Percentiles rank a stretch among this genome's conserved stretches.
phyloP scores from a whole-genome alignment of 164 flowering plant genomes.

The Cinnamomum micranthum region DNA sequence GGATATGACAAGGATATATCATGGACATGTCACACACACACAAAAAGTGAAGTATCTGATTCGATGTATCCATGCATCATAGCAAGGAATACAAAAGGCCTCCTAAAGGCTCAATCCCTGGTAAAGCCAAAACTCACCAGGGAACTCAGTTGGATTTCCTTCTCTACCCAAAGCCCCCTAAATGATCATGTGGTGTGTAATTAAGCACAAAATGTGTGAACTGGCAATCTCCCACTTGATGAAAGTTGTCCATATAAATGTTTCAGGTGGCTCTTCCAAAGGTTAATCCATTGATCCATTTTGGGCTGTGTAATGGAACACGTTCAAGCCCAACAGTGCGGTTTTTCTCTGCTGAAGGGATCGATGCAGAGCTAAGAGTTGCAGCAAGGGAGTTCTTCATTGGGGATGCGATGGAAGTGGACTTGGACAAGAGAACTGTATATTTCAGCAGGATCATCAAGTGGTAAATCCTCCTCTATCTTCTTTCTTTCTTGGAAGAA shows the following conservation, averaged over 20 bases:
- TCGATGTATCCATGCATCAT: too few species aligned
- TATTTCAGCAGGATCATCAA: slow-evolving; percentile 64
- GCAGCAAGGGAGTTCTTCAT: slow-evolving; percentile 78
- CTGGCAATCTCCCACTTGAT: neutral
- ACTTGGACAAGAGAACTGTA: slow-evolving; percentile 72
- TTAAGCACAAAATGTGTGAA: neutral
- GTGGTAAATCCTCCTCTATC: slow-evolving; percentile 45
- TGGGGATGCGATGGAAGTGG: slow-evolving; percentile 55
- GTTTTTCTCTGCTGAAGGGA: slow-evolving; percentile 62
- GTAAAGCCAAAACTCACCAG: too few species aligned
- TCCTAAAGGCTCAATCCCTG: too few species aligned
- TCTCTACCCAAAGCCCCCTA: neutral
- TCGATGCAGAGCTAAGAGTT: slow-evolving; percentile 63
- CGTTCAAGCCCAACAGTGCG: slow-evolving; percentile 70
- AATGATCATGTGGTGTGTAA: neutral
- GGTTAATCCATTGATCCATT: slow-evolving; percentile 71
- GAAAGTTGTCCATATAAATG: neutral
- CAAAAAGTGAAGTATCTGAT: too few species aligned
- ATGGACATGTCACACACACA: too few species aligned
- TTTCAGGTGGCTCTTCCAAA: slow-evolving; percentile 50
- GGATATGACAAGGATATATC: too few species aligned
- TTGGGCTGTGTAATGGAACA: slow-evolving; percentile 77
- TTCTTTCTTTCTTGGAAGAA: neutral
- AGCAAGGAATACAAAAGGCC: too few species aligned
- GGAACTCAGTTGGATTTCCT: too few species aligned